Conservation (phyloP, 1,139 yeast genomes). For the Suhomyces terraborum region DNA sequence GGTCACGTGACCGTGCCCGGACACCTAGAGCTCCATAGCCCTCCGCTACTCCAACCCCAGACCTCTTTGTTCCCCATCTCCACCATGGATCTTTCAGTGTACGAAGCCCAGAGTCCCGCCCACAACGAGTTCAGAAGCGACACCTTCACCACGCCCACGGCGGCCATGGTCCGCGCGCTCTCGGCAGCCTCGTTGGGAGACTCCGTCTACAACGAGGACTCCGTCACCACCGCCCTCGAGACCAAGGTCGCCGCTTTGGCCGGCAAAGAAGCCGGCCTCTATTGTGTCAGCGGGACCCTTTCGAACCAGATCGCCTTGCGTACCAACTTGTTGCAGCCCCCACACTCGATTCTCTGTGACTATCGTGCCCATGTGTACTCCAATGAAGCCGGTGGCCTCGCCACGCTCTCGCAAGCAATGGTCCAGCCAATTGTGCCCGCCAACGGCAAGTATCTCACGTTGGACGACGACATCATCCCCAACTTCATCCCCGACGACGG, state of each 20-base stretch:
- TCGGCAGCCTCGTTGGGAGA: constrained; percentile 70
- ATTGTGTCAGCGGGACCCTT: constrained; percentile 87
- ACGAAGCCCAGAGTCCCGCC: constrained; percentile 26
- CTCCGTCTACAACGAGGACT: constrained; percentile 85
- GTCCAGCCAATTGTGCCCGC: constrained; percentile 78
- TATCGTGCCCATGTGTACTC: constrained; percentile 80
- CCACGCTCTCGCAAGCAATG: constrained; percentile 89
- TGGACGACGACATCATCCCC: constrained; percentile 67
- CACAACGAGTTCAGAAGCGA: constrained; percentile 49
- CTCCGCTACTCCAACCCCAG: not conserved
- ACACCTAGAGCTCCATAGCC: too few species aligned
- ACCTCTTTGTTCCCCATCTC: not conserved
- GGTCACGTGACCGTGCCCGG: not conserved
- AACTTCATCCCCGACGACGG: constrained; percentile 74
- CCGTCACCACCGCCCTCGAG: constrained; percentile 66
- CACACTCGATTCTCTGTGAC: constrained; percentile 82
- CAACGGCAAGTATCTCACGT: constrained; percentile 73
- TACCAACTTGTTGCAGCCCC: constrained; percentile 79
- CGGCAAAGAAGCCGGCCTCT: constrained; percentile 83
- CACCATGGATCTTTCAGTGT: constrained; percentile 12
- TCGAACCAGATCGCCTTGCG: constrained; percentile 88
- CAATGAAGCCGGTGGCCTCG: constrained; percentile 90
- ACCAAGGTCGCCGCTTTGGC: constrained; percentile 64
- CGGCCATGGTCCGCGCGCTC: constrained; percentile 36
- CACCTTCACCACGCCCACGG: constrained; percentile 49